These are phyloP conservation scores for Phellopilus nigrolimitatus DNA, from an alignment of 1,284 basidiomycete genomes.

Conservation along the genomic window DNA sequence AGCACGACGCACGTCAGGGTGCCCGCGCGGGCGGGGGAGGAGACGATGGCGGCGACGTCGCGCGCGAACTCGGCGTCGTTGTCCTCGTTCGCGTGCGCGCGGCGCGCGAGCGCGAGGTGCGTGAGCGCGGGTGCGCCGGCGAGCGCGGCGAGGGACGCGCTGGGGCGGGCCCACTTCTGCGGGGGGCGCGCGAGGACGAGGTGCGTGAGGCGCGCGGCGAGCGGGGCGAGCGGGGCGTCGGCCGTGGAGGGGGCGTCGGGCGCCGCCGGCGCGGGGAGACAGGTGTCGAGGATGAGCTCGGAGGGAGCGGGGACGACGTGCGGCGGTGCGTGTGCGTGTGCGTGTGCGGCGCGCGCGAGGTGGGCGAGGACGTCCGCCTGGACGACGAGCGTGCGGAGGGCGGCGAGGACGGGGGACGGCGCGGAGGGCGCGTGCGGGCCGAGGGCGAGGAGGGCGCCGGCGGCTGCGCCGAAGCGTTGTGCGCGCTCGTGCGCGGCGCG, in stretches of 20 bases:
- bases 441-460: conserved; percentile 12
- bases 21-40: conserved; percentile 8
- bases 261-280: not conserved
- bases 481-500: not conserved
- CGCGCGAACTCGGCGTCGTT: conserved; percentile 38
- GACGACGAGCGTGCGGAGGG: conserved; percentile 14
- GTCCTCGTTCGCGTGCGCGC: conserved; percentile 36
- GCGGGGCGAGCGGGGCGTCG: not conserved
- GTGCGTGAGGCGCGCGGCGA: conserved; percentile 29
- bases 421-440: conserved; percentile 3
- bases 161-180: conserved; percentile 34
- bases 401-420: conserved; percentile 2
- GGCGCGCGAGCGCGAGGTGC: conserved; percentile 39
- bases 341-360: not conserved
- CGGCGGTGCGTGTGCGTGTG: not conserved
- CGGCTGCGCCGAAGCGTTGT: conserved; percentile 6
- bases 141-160: conserved; percentile 32
- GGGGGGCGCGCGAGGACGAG: conserved; percentile 38
- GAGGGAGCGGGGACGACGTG: conserved; percentile 13
- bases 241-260: not conserved
- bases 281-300: conserved; percentile 11
- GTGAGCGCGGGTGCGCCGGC: conserved; percentile 33
- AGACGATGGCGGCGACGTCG: conserved; percentile 32
- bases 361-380: conserved; percentile 6
- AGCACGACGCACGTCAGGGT: conserved; percentile 7